phyloP scores from a whole-genome alignment of 2,329 filamentous ascomycete genomes.

The Cladorrhinum sp. region DNA sequence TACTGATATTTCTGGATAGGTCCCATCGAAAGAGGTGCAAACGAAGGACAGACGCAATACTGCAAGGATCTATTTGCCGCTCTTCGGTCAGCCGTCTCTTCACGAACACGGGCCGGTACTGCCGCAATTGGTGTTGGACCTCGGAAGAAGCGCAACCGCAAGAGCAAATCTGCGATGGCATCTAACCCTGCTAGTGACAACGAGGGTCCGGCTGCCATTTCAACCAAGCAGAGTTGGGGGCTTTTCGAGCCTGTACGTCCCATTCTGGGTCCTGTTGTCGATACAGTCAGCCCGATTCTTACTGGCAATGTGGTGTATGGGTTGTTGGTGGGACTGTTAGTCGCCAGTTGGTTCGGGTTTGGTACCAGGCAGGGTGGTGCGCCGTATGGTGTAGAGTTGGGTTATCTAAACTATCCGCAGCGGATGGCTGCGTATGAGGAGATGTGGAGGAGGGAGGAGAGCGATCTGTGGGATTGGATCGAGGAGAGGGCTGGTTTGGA shows the following conservation, averaged over 20 bases:
- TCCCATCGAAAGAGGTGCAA: conserved; percentile 92
- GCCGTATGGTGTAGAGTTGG: conserved; percentile 39
- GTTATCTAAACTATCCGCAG: conserved; percentile 52
- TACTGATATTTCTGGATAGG: conserved; percentile 47
- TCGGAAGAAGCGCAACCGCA: conserved; percentile 63
- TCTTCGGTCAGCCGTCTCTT: conserved; percentile 68
- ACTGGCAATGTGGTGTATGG: conserved; percentile 75
- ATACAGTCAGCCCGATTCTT: conserved; percentile 68
- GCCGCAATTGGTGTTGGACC: conserved; percentile 42
- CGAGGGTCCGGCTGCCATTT: conserved; percentile 40
- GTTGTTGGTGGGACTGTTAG: conserved; percentile 68
- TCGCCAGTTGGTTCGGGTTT: conserved; percentile 71
- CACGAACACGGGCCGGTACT: conserved; percentile 54
- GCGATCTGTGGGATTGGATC: conserved; percentile 88
- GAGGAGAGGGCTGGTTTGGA: conserved; percentile 81
- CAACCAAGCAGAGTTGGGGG: conserved; percentile 63
- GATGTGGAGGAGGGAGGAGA: conserved; percentile 86
- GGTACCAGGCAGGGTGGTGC: conserved; percentile 41
- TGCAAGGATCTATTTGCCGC: conserved; percentile 75
- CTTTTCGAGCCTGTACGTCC: conserved; percentile 73
- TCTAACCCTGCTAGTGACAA: conserved; percentile 41
- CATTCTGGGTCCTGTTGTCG: conserved; percentile 65
- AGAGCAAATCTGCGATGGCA: conserved; percentile 45
- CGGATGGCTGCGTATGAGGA: conserved; percentile 84
- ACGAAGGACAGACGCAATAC: conserved; percentile 82